A percentile compares a stretch with the other conserved stretches of the same genome.
These are phyloP conservation scores for Globisporangium parvum DNA, from an alignment of 352 stramenopile genomes.

Conservation along the genomic window DNA sequence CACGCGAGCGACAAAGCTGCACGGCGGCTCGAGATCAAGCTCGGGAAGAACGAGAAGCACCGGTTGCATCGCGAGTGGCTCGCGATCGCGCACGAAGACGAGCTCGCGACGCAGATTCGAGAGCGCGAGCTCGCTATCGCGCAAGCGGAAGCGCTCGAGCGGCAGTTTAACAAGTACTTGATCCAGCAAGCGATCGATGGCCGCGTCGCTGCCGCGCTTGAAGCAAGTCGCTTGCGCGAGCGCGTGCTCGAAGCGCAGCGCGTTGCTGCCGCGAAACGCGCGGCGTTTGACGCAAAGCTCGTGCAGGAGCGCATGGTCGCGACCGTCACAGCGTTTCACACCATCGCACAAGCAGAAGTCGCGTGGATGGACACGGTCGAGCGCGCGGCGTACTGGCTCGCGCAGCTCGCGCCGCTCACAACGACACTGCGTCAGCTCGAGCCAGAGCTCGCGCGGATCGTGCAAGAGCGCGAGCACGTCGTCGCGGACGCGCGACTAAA, in stretches of 20 bases:
- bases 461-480: constrained; percentile 45
- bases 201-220: constrained; percentile 36
- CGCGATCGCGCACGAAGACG: constrained; percentile 59
- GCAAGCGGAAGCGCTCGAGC: constrained; percentile 38
- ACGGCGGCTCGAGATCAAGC: constrained; percentile 70
- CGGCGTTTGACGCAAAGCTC: constrained; percentile 47
- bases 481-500: constrained; percentile 48
- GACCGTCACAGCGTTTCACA: constrained; percentile 46
- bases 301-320: constrained; percentile 61
- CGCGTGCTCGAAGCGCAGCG: constrained; percentile 41
- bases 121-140: constrained; percentile 36
- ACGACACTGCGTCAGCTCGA: constrained; percentile 31
- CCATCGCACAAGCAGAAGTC: constrained; percentile 23
- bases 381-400: constrained; percentile 29
- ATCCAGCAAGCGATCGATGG: constrained; percentile 51
- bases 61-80: constrained; percentile 65
- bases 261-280: constrained; percentile 32
- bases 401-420: constrained; percentile 14
- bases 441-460: constrained; percentile 34
- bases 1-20: constrained; percentile 58
- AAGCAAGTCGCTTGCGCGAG: constrained; percentile 34
- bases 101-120: constrained; percentile 48
- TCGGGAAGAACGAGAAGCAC: constrained; percentile 75
- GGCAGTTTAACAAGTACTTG: constrained; percentile 58
- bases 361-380: constrained; percentile 53